Evolutionary conservation across 768 basidiomycete species (phyloP), one percentile per base, ranked within the genome.

Genomic region (Trametes gibbosa): DNA sequence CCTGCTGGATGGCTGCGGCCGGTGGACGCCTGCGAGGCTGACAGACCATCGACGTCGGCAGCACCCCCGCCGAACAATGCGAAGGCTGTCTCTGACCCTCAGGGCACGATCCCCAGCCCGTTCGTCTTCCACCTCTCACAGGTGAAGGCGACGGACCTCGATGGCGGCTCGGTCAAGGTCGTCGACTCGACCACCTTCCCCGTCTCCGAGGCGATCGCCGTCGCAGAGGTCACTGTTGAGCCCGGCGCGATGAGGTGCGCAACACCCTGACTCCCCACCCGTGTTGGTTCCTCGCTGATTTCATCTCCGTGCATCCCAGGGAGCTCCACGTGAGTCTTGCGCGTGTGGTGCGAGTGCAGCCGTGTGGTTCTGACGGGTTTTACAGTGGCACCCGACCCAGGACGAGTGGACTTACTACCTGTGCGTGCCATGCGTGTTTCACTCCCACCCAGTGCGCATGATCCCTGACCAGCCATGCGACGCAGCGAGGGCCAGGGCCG

Each of bases 81-180:
- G n/a, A 14, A 56, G 32, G 3, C 77, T 77, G 4, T 81, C 81
- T 32, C 74, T 75, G 75, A 83, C 61, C 57, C 85, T 76, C 19
- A 84, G 80, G 63, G 71, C 78, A 59, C 77, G 76, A 9, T 70
- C 14, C 79, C 81, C 0, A 56, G 75, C n/a, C 79, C 85, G 17
- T 85, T 76, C 64, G 76, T 82, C 1, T 87, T 81, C 68, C 69
- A 77, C 23, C 69, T 84, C 49, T 86, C 85, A 0, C 73, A 82
- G 51, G 69, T 82, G 17, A 61, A 70, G 0, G 65, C 77, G 4
- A 77, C 74, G 0, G 71, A 72, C 43, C 75, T 78, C 45, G 74
- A 74, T 14, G 85, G 85, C 37, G 87, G 87, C 8, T 73, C 79
- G 3, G 77, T 83, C 61, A 87, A 86, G 68, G 76, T 86, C 16